phyloP scores from a whole-genome alignment of 2,329 filamentous ascomycete species.

The Stemphylium beticola region DNA sequence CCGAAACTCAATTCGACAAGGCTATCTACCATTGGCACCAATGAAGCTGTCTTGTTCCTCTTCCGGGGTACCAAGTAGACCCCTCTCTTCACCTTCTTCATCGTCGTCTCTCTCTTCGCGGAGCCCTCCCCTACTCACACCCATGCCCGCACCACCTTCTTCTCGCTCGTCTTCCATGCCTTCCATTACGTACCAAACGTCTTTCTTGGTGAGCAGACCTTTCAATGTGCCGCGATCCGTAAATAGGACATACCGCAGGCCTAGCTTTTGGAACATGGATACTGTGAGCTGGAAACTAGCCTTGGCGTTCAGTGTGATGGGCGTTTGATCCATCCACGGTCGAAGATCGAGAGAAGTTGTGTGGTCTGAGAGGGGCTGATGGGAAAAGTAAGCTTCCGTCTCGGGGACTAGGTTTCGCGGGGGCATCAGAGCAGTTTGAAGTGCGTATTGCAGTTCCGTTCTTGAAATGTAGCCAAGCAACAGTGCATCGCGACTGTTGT shows the following conservation, averaged over 20 bases:
- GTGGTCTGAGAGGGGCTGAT: constrained; percentile 78
- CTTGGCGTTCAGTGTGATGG: constrained; percentile 82
- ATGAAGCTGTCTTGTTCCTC: constrained; percentile 32
- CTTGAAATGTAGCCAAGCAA: constrained; percentile 94
- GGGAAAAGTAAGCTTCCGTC: constrained; percentile 82
- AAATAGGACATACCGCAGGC: constrained; percentile 88
- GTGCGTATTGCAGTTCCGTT: constrained; percentile 83
- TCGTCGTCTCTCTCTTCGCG: constrained; percentile 39
- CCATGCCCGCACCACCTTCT: constrained; percentile 47
- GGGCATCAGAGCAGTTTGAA: constrained; percentile 66
- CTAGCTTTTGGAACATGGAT: constrained; percentile 92
- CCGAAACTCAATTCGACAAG: constrained; percentile 1
- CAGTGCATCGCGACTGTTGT: constrained; percentile 75
- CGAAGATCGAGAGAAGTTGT: constrained; percentile 81
- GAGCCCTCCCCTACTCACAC: constrained; percentile 36
- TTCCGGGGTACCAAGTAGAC: constrained; percentile 40
- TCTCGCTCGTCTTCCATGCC: constrained; percentile 50
- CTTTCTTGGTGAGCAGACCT: constrained; percentile 94
- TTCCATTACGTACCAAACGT: constrained; percentile 92
- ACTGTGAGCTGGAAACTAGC: constrained; percentile 83
- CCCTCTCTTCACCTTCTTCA: constrained; percentile 49
- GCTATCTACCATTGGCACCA: constrained; percentile 19
- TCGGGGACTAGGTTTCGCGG: constrained; percentile 68
- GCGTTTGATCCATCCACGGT: constrained; percentile 99
- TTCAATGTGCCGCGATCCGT: constrained; percentile 80